These are phyloP conservation scores for Paraphoma sp. DNA, from an alignment of 2,329 filamentous ascomycete species.

Conservation along the genomic window DNA sequence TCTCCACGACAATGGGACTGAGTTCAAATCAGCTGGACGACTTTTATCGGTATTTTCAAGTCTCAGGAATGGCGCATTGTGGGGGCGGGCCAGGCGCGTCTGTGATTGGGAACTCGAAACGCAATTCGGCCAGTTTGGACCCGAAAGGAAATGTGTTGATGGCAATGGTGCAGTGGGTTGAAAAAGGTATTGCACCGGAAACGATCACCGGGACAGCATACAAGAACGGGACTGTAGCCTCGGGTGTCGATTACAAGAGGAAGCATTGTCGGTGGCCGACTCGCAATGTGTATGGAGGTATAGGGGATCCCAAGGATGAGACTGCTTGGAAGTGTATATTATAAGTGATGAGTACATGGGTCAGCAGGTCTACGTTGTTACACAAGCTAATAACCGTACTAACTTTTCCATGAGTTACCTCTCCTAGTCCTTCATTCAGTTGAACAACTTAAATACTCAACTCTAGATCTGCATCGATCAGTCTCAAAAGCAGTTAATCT, in stretches of 20 bases:
- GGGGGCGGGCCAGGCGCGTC: conserved; percentile 55
- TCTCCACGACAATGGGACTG: conserved; percentile 51
- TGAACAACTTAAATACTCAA: no score
- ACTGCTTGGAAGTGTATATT: not conserved
- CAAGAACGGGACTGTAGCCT: conserved; percentile 16
- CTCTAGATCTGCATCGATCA: no score
- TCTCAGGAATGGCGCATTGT: conserved; percentile 61
- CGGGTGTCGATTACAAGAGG: conserved; percentile 28
- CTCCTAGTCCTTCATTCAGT: no score
- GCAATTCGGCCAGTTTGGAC: conserved; percentile 15
- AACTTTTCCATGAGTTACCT: no score
- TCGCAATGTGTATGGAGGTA: conserved; percentile 27
- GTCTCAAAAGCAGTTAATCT: no score
- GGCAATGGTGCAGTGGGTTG: conserved; percentile 54
- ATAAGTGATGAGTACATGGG: no score
- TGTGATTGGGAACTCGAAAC: conserved; percentile 29
- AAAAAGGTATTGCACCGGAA: conserved; percentile 46
- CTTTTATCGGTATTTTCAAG: conserved; percentile 60
- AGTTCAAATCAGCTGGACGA: conserved; percentile 43
- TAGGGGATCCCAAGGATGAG: conserved; percentile 24
- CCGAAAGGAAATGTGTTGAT: conserved; percentile 41
- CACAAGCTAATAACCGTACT: no score
- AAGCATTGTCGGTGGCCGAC: conserved; percentile 36
- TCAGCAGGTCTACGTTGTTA: no score
- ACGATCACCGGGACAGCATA: conserved; percentile 27